Base-by-base conservation (phyloP, 129 eudicot species). In the Silybum marianum region DNA sequence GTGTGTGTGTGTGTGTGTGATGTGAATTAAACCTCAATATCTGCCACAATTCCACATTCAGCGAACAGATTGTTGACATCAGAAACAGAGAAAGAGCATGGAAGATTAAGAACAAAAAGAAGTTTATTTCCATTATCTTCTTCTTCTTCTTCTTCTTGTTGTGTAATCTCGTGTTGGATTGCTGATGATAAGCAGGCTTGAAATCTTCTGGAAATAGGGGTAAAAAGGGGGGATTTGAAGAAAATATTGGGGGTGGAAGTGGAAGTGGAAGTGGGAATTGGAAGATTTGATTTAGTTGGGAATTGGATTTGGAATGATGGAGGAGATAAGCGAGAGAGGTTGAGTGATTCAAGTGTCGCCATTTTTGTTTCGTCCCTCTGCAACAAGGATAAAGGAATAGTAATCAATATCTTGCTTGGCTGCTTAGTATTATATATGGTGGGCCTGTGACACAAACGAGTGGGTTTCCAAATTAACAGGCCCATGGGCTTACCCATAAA, bases 71-170 rank as follows among this genome's bases (percentile, higher is more conserved):
- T 89, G 83, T 89, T 95, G 54, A 95, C 81, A 86, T 90, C 96
- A 73, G 69, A 77, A 78, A 89, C 92, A 85, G 91, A 73, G 51
- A 81, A 88, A 73, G 96, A 79, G 94, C 96, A 92, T 0, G 98
- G 98, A 81, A 95, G 86, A 78, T 92, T 91, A 22, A 88, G 75
- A 71, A 95, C 97, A 88, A 82, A 95, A n/a, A 95, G 96, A 89
- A 40, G 0, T 40, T 92, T 95, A 78, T 86, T 89, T 63, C 89
- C 65, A 42, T 78, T 13, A 23, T 72, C 72, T 30, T 78, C 72
- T 19, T 0, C 30, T 13, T 58, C 84, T 68, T 87, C 44, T 32
- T 40, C 22, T 18, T 88, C 83, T 58, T 76, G 73, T 9, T 78
- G 76, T 21, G 83, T 14, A 65, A 82, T 63, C 44, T 80, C 90